These are phyloP conservation scores for Cupressus sempervirens DNA, from an alignment of 75 land plant species.

Conservation along the genomic window DNA sequence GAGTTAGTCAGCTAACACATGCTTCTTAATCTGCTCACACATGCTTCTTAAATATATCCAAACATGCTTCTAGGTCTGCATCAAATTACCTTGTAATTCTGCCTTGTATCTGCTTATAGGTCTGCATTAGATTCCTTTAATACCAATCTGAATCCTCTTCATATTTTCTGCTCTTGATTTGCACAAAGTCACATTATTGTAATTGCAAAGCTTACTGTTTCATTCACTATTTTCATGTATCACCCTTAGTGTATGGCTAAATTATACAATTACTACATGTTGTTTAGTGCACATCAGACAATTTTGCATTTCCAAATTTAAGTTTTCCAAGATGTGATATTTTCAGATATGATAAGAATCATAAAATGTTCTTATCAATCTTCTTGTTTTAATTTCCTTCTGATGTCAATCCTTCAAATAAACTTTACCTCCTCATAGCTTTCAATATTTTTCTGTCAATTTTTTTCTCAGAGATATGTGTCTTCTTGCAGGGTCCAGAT, in stretches of 20 bases:
- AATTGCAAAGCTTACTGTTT: no score
- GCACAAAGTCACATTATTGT: no score
- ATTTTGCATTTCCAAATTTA: not conserved
- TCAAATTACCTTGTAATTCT: no score
- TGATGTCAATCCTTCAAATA: not conserved
- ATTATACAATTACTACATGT: not conserved
- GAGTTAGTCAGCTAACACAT: no score
- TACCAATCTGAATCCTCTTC: no score
- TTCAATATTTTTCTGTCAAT: not conserved
- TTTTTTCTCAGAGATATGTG: not conserved
- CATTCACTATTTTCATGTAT: not conserved
- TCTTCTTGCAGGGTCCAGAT: constrained; percentile 25
- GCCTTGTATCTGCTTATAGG: no score
- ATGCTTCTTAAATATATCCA: no score
- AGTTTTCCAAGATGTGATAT: not conserved
- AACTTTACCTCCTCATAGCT: not conserved
- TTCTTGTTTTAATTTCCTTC: not conserved
- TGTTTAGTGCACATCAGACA: not conserved
- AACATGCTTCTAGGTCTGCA: no score
- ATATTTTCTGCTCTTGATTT: no score
- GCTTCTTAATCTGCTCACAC: no score
- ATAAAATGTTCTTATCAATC: not conserved
- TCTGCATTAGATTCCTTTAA: no score
- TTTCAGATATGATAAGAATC: not conserved
- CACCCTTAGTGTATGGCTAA: not conserved